Evolutionary conservation across 805 yeast species (phyloP).

Genomic region (Myxozyma udenii): DNA sequence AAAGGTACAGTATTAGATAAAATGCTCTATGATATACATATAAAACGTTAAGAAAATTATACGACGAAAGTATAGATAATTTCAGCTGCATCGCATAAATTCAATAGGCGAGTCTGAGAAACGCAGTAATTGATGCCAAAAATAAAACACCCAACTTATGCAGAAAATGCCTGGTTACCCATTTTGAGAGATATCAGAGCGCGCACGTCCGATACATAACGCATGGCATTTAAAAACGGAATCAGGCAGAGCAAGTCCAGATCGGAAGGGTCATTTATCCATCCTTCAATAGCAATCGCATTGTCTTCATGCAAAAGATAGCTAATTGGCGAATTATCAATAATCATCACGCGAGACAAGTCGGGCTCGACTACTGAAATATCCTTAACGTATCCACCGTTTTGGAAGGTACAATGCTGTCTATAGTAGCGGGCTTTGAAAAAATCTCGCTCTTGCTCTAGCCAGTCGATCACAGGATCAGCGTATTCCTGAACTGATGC

Average conservation of each 20-base stretch:
- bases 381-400: constrained; percentile 87
- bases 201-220: constrained; percentile 82
- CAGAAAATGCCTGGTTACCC: constrained; percentile 27
- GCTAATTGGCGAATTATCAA: constrained; percentile 92
- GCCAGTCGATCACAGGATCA: constrained; percentile 91
- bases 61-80: not conserved
- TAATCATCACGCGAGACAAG: constrained; percentile 65
- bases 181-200: constrained; percentile 58
- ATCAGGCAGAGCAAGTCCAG: constrained; percentile 73
- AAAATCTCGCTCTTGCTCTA: constrained; percentile 61
- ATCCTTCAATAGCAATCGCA: constrained; percentile 92
- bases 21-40: not conserved
- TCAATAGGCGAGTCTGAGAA: not conserved
- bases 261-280: constrained; percentile 97
- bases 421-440: constrained; percentile 68
- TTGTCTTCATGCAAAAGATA: constrained; percentile 80
- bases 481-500: constrained; percentile 95
- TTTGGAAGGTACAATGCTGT: constrained; percentile 65
- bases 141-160: not conserved
- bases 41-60: too few relatives aligned
- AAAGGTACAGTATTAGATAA: too few relatives aligned
- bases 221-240: constrained; percentile 72
- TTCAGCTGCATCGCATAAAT: not conserved
- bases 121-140: not conserved
- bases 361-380: constrained; percentile 52